Conservation (phyloP, 1,139 yeast species). For the Geotrichum australiense region DNA sequence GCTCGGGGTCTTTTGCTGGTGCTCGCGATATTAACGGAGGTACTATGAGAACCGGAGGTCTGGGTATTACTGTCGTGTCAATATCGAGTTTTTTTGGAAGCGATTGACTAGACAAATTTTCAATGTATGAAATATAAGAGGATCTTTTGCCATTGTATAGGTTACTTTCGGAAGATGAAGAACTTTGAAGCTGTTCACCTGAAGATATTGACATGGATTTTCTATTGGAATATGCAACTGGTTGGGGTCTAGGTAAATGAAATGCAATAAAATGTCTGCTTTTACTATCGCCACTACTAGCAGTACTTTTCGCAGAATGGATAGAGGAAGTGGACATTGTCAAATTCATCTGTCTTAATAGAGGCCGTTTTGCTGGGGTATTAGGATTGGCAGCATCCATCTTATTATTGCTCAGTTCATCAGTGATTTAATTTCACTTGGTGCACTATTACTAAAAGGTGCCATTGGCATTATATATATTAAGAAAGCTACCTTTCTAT, state of each 20-base stretch:
- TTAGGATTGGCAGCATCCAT: no score
- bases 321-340: background rate
- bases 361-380: no score
- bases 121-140: conserved; percentile 1
- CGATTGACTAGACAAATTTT: conserved; percentile 1
- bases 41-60: conserved; percentile 7
- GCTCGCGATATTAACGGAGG: conserved; percentile 11
- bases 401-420: no score
- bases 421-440: no score
- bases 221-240: background rate
- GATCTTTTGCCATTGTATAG: background rate
- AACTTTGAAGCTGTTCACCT: background rate
- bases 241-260: background rate
- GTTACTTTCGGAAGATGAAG: background rate
- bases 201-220: background rate
- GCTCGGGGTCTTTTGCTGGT: background rate
- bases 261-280: background rate
- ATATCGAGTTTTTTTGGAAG: no score
- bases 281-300: background rate
- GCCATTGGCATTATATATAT: no score
- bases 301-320: background rate
- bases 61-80: background rate
- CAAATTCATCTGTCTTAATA: background rate
- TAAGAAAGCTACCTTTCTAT: no score
- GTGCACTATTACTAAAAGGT: no score